These are phyloP conservation scores for Pholiota molesta DNA, from an alignment of 768 basidiomycete genomes.

Conservation along the genomic window DNA sequence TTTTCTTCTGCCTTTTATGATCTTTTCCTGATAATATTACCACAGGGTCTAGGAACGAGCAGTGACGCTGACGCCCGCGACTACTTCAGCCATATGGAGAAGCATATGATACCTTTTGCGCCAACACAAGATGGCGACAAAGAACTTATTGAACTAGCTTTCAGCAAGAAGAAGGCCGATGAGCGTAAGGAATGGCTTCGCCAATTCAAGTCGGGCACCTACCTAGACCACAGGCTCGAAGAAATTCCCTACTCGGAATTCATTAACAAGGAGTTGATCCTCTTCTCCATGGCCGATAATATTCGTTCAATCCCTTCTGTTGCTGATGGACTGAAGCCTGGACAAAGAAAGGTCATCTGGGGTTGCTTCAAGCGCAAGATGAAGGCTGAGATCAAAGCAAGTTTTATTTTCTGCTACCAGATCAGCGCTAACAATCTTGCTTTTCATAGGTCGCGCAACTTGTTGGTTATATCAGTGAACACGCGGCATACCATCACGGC, in stretches of 20 bases:
- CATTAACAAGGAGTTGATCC: slow-evolving; percentile 96
- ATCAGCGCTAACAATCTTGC: not conserved
- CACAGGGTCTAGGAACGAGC: slow-evolving; percentile 94
- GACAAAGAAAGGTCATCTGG: slow-evolving; percentile 96
- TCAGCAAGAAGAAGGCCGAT: slow-evolving; percentile 99
- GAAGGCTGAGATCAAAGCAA: slow-evolving; percentile 88
- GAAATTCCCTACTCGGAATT: slow-evolving; percentile 92
- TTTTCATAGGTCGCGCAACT: slow-evolving; percentile 81
- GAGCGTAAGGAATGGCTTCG: slow-evolving; percentile 98
- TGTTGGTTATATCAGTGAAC: slow-evolving; percentile 92
- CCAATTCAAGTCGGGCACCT: slow-evolving; percentile 95
- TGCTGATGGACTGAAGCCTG: slow-evolving; percentile 94
- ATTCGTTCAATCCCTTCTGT: slow-evolving; percentile 96
- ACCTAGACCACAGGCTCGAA: slow-evolving; percentile 83
- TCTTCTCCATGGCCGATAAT: slow-evolving; percentile 99
- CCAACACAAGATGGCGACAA: slow-evolving; percentile 80
- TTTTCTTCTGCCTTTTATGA: not conserved
- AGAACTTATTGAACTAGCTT: slow-evolving; percentile 93
- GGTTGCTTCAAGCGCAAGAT: slow-evolving; percentile 94
- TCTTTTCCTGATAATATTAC: not conserved
- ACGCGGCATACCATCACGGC: slow-evolving; percentile 96
- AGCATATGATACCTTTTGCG: slow-evolving; percentile 94
- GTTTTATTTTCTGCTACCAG: not conserved
- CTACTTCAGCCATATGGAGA: slow-evolving; percentile 91
- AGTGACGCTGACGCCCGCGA: slow-evolving; percentile 86